Evolutionary conservation across 805 yeast genomes (phyloP), one percentile per base, ranked within the genome.

Genomic region (Candida montana): DNA sequence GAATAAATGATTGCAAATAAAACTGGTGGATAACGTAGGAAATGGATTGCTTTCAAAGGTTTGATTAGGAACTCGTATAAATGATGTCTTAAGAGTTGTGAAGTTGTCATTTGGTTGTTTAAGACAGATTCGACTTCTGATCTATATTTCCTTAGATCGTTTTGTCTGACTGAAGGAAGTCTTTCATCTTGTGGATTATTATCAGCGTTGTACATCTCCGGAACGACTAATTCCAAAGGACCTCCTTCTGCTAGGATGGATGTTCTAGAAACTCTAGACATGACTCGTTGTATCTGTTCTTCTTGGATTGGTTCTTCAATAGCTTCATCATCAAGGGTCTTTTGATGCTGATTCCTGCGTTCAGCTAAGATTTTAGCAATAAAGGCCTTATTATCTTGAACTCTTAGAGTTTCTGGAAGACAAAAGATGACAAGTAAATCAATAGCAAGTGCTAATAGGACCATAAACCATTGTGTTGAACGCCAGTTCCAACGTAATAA

Each of bases 391-490:
- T 67, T 69, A 40, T 78, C 83, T 45, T 74, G 80, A 15, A 55
- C 58, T 39, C 87, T 67, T 23, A 86, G 65, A 0, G 96, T 88
- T 56, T 88, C 96, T 0, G 96, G 96, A 7, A 87, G 65, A 2
- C 68, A 61, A 33, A 85, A 67, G 2, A 76, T 48, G 31, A 87
- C 63, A 40, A 75, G 45, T 1, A 76, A 18, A 20, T 72, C 65
- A 37, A 74, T 71, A 12, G 70, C 58, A 2, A 81, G 87, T 1
- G 86, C 74, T 34, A 83, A 59, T 23, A 83, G 81, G 15, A 82
- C 84, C 61, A 85, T 64, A 42, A 85, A 77, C 91, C 95, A 88
- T 54, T 84, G 93, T 3, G 95, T 84, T 3, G 91, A 85, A 57
- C 95, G 69, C 95, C 95, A 88, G 8, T 88, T 87, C 81, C 88